Base-by-base conservation (phyloP, 2,329 filamentous ascomycete genomes). In the Ophiostoma ulmi region DNA sequence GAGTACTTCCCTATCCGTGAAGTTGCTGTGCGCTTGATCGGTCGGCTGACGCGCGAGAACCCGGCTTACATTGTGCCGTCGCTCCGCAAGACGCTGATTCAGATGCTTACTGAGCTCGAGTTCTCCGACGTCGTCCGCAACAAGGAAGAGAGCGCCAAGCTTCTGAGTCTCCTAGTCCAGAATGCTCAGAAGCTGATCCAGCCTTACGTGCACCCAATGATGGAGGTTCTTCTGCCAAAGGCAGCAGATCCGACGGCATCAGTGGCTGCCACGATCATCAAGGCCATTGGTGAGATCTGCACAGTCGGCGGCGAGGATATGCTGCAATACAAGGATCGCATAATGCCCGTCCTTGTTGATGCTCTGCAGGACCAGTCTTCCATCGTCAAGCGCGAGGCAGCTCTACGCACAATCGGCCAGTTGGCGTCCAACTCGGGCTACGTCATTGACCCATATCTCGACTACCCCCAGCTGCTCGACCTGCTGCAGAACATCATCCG, bases 11-110 rank as follows among this genome's bases (percentile, higher is more conserved):
- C 89, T 1, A 97, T 98, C 72, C 87, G 96, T 75, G 94, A 99
- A 81, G 94, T 95, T 38, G 92, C 95, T 10, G 97, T 99, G 76
- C 91, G 92, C 22, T 97, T 99, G 74, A 97, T 99, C 76, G 96
- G 95, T 41, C 92, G 96, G 14, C 83, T 99, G 71, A 96, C 95
- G 0, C 87, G 88, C 69, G 90, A 93, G 74, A 99, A 99, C 74
- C 96, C 95, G 0, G 96, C 96, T 71, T 99, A 99, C 79, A 94
- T 99, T 75, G 97, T 99, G 76, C 95, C 96, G 1, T 96, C 95
- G 0, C 81, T 99, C 55, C 91, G 95, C 73, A 99, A 99, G 80
- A 91, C 96, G 6, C 87, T 99, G 36, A 94, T 99, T 72, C 96
- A 99, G 80, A 90, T 99, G 79, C 86, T 99, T 73, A 99, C 95